Conservation (phyloP, 2,329 filamentous ascomycete genomes). For the Sarocladium brachiariae region DNA sequence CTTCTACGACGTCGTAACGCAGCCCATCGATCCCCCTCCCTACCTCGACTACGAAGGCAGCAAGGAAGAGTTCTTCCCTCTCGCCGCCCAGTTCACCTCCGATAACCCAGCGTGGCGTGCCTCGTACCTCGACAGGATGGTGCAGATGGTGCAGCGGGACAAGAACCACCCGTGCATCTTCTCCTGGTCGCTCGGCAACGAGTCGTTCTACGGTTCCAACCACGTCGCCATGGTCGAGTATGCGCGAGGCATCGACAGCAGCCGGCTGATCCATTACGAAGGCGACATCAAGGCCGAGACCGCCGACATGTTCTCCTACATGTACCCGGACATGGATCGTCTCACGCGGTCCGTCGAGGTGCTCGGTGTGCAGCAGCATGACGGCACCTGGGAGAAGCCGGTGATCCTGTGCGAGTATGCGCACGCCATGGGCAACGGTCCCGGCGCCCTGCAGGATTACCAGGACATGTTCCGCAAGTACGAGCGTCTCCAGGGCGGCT, state of each 20-base stretch:
- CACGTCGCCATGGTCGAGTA: constrained; percentile 62
- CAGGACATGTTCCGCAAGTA: constrained; percentile 55
- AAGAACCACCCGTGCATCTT: constrained; percentile 65
- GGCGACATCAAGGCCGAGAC: constrained; percentile 52
- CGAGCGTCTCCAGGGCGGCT: constrained; percentile 57
- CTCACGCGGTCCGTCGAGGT: constrained; percentile 22
- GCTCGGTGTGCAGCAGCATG: background rate
- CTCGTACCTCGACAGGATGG: constrained; percentile 62
- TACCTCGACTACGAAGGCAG: constrained; percentile 4
- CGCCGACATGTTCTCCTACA: constrained; percentile 60
- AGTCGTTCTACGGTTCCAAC: constrained; percentile 65
- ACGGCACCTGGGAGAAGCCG: constrained; percentile 43
- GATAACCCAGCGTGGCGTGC: constrained; percentile 54
- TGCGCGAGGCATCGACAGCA: constrained; percentile 48
- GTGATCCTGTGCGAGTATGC: constrained; percentile 52
- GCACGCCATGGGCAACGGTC: constrained; percentile 69
- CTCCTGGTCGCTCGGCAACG: constrained; percentile 68
- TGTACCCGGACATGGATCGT: constrained; percentile 55
- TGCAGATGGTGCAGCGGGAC: constrained; percentile 59
- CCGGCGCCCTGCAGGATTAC: constrained; percentile 63
- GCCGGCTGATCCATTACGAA: constrained; percentile 58
- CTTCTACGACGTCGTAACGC: constrained; percentile 38
- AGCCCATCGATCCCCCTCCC: constrained; percentile 23
- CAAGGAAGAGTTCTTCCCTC: constrained; percentile 7
- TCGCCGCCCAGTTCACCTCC: constrained; percentile 41